Percentiles rank a stretch among this genome's conserved stretches.
Evolutionary conservation across 805 yeast species (phyloP).

Genomic region (Yarrowia divulgata): DNA sequence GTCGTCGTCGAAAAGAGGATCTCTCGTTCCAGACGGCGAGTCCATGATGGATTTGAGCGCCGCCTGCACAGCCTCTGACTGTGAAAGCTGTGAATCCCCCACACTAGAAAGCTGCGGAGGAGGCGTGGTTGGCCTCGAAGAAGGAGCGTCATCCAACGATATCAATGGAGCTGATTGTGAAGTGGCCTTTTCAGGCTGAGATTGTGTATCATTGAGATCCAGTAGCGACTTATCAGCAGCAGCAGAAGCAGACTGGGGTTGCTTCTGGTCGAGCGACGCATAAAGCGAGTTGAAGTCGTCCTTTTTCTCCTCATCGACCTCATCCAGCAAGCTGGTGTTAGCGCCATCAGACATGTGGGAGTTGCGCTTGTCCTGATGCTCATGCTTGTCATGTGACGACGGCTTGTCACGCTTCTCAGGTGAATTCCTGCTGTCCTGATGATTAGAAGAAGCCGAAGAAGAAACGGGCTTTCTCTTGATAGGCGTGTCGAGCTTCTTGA

Average conservation of each 20-base stretch:
- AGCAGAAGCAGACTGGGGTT: neutral
- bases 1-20: conserved; percentile 32
- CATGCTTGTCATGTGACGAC: neutral
- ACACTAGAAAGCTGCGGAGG: conserved; percentile 31
- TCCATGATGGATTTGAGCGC: conserved; percentile 65
- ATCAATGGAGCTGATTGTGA: conserved; percentile 15
- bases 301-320: conserved; percentile 3
- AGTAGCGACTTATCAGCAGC: neutral
- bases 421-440: conserved; percentile 1
- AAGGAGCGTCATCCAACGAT: conserved; percentile 7
- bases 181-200: conserved; percentile 6
- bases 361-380: conserved; percentile 9
- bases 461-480: conserved; percentile 8
- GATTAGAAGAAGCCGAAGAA: neutral
- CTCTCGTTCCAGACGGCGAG: conserved; percentile 40
- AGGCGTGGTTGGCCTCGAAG: conserved; percentile 10
- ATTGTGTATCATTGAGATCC: conserved; percentile 22
- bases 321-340: conserved; percentile 4
- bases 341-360: conserved; percentile 7
- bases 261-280: conserved; percentile 2
- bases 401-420: conserved; percentile 12
- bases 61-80: conserved; percentile 68
- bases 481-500: conserved; percentile 24
- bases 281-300: conserved; percentile 18
- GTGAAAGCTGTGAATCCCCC: conserved; percentile 46